Percentiles rank a stretch among this genome's conserved stretches.
phyloP scores from a whole-genome alignment of 352 stramenopile species.

The Phytophthora agathidicida region DNA sequence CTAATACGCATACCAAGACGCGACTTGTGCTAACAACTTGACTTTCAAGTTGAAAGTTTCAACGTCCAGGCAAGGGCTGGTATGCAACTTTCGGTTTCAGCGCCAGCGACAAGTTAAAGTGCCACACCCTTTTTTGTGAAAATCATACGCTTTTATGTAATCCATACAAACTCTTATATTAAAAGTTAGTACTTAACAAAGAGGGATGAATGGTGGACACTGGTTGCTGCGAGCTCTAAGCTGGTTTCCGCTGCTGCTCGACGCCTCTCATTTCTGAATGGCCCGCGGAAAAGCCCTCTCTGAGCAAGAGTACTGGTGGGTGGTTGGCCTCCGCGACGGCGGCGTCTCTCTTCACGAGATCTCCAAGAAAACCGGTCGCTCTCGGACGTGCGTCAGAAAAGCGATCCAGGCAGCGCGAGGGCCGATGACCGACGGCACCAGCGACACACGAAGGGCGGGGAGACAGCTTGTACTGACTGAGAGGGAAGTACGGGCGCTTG shows the following conservation, averaged over 20 bases:
- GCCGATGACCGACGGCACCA: background rate
- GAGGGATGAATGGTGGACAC: too few species aligned
- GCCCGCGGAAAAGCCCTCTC: background rate
- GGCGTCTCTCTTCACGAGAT: background rate
- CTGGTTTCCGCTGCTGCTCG: background rate
- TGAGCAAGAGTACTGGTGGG: constrained; percentile 1
- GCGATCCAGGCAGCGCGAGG: background rate
- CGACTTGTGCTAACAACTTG: too few species aligned
- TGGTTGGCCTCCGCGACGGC: background rate
- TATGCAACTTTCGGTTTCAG: too few species aligned
- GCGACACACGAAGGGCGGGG: background rate
- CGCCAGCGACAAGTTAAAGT: background rate
- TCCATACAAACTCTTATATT: background rate
- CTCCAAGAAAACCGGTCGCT: background rate
- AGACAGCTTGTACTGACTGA: background rate
- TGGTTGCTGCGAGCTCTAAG: too few species aligned
- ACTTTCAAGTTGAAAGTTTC: too few species aligned
- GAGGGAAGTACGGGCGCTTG: background rate
- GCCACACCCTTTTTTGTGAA: background rate
- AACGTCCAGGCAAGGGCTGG: too few species aligned
- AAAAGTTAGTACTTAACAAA: background rate
- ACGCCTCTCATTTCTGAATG: background rate
- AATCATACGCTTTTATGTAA: background rate
- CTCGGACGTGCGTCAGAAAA: background rate
- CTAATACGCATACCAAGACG: too few species aligned